These are phyloP conservation scores for Colletotrichum filicis DNA, from an alignment of 2,329 filamentous ascomycete genomes.

Conservation along the genomic window DNA sequence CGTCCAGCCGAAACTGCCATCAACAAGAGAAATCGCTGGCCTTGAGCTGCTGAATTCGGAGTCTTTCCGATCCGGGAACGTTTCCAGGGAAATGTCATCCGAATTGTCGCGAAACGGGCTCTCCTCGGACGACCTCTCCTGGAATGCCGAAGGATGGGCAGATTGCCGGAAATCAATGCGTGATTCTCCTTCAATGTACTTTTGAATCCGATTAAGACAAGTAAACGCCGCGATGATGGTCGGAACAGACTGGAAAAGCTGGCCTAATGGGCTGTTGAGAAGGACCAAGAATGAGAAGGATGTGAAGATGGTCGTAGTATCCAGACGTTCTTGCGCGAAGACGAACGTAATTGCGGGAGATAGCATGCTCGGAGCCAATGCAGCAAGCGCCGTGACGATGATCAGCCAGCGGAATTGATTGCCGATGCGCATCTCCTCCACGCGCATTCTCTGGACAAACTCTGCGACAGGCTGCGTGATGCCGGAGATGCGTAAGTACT, in stretches of 20 bases:
- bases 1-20: constrained; percentile 47
- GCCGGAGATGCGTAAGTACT: constrained; percentile 44
- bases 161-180: constrained; percentile 40
- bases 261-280: constrained; percentile 44
- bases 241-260: constrained; percentile 47
- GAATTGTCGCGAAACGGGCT: constrained; percentile 15
- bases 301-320: constrained; percentile 43
- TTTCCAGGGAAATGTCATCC: constrained; percentile 12
- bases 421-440: constrained; percentile 40
- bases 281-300: constrained; percentile 48
- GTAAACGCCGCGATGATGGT: constrained; percentile 44
- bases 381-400: constrained; percentile 42
- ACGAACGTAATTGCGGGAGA: constrained; percentile 48
- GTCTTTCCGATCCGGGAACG: neutral
- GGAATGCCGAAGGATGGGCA: neutral
- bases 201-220: constrained; percentile 49
- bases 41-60: neutral
- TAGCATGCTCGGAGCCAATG: constrained; percentile 48
- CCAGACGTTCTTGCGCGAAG: constrained; percentile 38
- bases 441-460: constrained; percentile 39
- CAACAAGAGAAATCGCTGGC: constrained; percentile 12
- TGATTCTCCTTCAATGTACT: constrained; percentile 46
- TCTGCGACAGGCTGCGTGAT: constrained; percentile 41
- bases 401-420: constrained; percentile 40
- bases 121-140: constrained; percentile 29